A percentile compares a stretch with the other conserved stretches of the same genome.
Conservation (phyloP, 2,329 filamentous ascomycete species). For the Epichloe sylvatica region DNA sequence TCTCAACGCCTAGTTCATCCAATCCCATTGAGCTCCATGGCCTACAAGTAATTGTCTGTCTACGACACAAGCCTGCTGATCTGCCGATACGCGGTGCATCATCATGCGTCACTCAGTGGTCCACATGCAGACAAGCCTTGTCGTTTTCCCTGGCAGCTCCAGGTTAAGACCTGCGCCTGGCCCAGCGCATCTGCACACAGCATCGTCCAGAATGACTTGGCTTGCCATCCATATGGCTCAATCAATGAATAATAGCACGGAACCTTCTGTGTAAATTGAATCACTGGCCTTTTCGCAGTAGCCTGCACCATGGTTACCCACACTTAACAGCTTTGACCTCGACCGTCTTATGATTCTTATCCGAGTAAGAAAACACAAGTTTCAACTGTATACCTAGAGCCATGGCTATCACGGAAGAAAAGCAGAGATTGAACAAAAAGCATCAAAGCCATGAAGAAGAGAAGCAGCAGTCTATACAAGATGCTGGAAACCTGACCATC, state of each 20-base stretch:
- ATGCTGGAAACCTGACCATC: background rate
- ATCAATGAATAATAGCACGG: too few species aligned
- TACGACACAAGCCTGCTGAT: background rate
- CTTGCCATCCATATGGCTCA: background rate
- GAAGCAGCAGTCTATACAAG: conserved; percentile 3
- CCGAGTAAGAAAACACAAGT: too few species aligned
- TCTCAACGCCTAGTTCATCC: too few species aligned
- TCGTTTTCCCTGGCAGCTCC: background rate
- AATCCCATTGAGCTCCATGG: too few species aligned
- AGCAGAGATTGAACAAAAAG: conserved; percentile 11
- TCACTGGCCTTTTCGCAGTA: background rate
- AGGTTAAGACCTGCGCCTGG: background rate
- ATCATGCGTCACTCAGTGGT: background rate
- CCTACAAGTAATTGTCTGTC: background rate
- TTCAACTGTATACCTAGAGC: too few species aligned
- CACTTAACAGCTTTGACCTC: too few species aligned
- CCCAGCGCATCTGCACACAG: background rate
- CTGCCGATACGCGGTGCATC: background rate
- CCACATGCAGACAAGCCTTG: background rate
- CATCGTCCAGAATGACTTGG: background rate
- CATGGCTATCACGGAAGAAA: conserved; percentile 17
- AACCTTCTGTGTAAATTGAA: too few species aligned
- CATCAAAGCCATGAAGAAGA: conserved; percentile 1
- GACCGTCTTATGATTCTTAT: too few species aligned
- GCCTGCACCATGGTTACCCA: too few species aligned